Evolutionary conservation across 495 filamentous ascomycete species (phyloP).

Genomic region (Hypomontagnella monticulosa): DNA sequence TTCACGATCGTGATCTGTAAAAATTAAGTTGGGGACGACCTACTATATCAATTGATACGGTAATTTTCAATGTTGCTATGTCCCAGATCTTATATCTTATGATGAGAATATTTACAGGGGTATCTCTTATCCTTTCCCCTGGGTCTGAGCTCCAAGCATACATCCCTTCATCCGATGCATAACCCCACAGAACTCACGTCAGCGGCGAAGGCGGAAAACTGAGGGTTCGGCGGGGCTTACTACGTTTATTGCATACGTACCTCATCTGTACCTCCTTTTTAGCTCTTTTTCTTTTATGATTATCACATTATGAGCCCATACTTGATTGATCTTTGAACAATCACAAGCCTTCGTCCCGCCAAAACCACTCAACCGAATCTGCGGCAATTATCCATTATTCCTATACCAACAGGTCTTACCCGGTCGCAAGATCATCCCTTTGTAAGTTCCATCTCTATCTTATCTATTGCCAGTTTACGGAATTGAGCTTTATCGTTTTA

Average conservation of each 20-base stretch:
- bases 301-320: not conserved
- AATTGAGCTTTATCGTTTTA: not conserved
- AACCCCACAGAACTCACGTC: slow-evolving; percentile 37
- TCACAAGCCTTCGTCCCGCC: slow-evolving; percentile 29
- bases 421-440: not conserved
- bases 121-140: slow-evolving; percentile 17
- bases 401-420: slow-evolving; percentile 12
- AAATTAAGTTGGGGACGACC: no score
- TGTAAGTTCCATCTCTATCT: slow-evolving; percentile 27
- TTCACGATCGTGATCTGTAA: no score
- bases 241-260: slow-evolving; percentile 5
- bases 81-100: not conserved
- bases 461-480: not conserved
- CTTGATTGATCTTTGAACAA: slow-evolving; percentile 5
- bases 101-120: slow-evolving; percentile 11
- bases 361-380: slow-evolving; percentile 34
- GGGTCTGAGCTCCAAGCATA: slow-evolving; percentile 5
- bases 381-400: slow-evolving; percentile 35
- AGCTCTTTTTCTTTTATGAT: not conserved
- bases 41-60: no score
- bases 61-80: no score
- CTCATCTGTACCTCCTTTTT: not conserved
- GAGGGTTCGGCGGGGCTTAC: slow-evolving; percentile 11
- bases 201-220: slow-evolving; percentile 25
- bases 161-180: slow-evolving; percentile 39